Evolutionary conservation across 2,329 filamentous ascomycete genomes (phyloP), one percentile per base, ranked within the genome.

Genomic region (Scytalidium lignicola): DNA sequence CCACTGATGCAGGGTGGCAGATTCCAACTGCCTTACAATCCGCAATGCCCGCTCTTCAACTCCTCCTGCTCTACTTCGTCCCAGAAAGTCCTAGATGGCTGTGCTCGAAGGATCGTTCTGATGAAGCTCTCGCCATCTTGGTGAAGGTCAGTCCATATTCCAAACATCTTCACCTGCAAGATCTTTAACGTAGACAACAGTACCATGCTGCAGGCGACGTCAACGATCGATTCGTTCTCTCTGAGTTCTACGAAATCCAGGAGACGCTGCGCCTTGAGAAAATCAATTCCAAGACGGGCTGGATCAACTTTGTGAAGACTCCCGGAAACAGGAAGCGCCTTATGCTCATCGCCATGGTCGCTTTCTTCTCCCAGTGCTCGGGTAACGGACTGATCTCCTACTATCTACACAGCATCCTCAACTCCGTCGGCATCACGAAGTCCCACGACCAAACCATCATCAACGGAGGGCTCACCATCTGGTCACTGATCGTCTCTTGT

Each of bases 301-400:
- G 73, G 65, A 51, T 60, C 13, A 67, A 72, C 51, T 64, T 76
- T 32, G 62, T 71, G 60, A 70, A 69, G 47, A 74, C 71, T 8
- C 68, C 68, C 41, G 76, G 74, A 26, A 80, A 79, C 61, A 69
- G 75, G 29, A 71, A 73, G 53, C 68, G 76, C n/a, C 63, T 78
- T 37, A 59, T 75, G 41, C 74, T 80, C 49, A 63, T 73, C 15
- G 61, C 76, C 41, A 65, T 68, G 17, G 66, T 74, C 9, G 74
- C 74, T 53, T 62, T 78, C 45, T 79, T 79, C 64, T 72, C 71
- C 10, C 76, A 80, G 54, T 78, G 74, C 72, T 74, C 68, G 39
- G 76, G 75, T 39, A 78, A 78, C 54, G 70, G 67, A 18, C 56
- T 73, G 6, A 65, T 70, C 21, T 69, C 65, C 3, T 74, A 62